Conservation (phyloP, 1,284 basidiomycete species). For the Ceratobasidium sp. region DNA sequence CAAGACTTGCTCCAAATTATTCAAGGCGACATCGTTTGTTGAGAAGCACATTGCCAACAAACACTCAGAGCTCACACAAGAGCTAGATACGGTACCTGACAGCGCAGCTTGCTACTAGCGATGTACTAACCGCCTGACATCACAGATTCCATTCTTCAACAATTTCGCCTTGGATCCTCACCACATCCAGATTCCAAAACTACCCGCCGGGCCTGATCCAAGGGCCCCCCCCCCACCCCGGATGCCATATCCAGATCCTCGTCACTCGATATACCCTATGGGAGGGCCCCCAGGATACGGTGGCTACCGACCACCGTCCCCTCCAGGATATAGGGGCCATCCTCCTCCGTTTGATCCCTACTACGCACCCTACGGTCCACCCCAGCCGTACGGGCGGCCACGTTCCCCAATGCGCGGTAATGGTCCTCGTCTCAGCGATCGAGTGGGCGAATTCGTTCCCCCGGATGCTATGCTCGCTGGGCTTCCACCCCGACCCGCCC, state of each 20-base stretch:
- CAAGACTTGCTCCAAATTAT: conserved; percentile 93
- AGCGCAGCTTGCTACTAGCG: conserved; percentile 47
- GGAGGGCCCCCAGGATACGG: conserved; percentile 40
- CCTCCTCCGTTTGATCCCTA: conserved; percentile 41
- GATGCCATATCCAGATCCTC: conserved; percentile 38
- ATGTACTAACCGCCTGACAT: conserved; percentile 30
- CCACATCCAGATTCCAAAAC: conserved; percentile 83
- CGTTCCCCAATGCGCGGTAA: conserved; percentile 46
- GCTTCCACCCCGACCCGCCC: conserved; percentile 79
- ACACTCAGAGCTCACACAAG: conserved; percentile 82
- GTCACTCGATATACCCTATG: conserved; percentile 37
- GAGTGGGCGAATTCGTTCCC: conserved; percentile 77
- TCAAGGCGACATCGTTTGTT: conserved; percentile 94
- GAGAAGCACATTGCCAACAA: conserved; percentile 95
- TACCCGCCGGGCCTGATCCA: conserved; percentile 62
- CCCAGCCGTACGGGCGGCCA: conserved; percentile 43
- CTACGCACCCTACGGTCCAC: conserved; percentile 37
- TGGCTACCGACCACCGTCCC: conserved; percentile 55
- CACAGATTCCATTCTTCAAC: conserved; percentile 87
- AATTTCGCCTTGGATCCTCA: conserved; percentile 94
- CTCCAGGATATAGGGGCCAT: conserved; percentile 40
- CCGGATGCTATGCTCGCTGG: conserved; percentile 69
- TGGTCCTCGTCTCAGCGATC: conserved; percentile 73
- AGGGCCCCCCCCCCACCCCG: conserved; percentile 25
- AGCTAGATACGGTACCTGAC: conserved; percentile 74